Conservation (phyloP, 1,139 yeast genomes). For the Pneumocystis wakefieldiae region DNA sequence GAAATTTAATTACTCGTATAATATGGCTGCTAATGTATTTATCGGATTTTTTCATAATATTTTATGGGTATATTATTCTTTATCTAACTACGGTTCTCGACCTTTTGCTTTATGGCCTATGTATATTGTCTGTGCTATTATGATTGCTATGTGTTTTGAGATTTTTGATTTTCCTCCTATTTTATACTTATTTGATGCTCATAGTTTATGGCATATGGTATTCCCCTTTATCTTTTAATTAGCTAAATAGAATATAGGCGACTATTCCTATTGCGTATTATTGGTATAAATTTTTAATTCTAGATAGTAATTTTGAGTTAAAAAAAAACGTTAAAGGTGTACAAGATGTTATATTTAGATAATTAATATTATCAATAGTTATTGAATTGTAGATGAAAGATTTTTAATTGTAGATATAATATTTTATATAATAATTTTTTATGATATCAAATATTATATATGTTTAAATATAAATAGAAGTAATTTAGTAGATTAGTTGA, state of each 20-base stretch:
- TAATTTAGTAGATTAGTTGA: slow-evolving; percentile 17
- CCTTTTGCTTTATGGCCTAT: slow-evolving; percentile 39
- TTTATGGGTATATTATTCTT: slow-evolving; percentile 31
- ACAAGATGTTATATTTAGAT: background rate
- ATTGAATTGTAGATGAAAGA: background rate
- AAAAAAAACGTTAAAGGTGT: background rate
- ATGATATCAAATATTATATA: background rate
- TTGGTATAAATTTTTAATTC: background rate
- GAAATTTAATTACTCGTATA: slow-evolving; percentile 84
- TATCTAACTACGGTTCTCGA: slow-evolving; percentile 14
- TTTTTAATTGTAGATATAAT: background rate
- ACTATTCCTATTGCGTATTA: background rate
- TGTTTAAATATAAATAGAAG: background rate
- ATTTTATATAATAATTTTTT: background rate
- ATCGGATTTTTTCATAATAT: slow-evolving; percentile 65
- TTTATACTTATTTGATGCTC: slow-evolving; percentile 60
- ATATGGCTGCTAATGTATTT: slow-evolving; percentile 76
- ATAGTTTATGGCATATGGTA: slow-evolving; percentile 52
- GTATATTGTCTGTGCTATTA: slow-evolving; percentile 36
- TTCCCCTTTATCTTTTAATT: background rate
- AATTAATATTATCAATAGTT: background rate
- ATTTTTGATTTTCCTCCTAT: slow-evolving; percentile 77
- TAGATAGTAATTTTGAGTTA: background rate
- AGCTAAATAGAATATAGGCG: background rate
- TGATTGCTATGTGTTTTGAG: slow-evolving; percentile 71